Base-by-base conservation (phyloP, 495 filamentous ascomycete genomes). In the Pyrenopolyporus hunteri region DNA sequence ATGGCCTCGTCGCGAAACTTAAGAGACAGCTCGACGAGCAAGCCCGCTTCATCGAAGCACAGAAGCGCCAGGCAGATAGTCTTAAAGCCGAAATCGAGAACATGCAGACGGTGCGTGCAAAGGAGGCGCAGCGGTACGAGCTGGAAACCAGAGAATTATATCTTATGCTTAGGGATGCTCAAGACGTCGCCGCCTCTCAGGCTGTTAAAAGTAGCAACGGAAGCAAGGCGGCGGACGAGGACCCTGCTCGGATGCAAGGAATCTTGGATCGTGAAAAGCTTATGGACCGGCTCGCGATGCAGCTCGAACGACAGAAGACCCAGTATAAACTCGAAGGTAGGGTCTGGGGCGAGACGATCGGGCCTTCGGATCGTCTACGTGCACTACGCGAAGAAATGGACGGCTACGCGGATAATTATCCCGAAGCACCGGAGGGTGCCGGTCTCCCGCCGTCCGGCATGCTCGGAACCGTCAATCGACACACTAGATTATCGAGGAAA, bases 281-380 rank as follows among this genome's bases (percentile, higher is more conserved):
- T 53, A 94, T 98, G 88, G 87, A 89, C 63, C 85, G 92, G 22
- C 82, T 98, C 35, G 93, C 96, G 72, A 93, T 88, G 76, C 94
- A 98, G 72, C 83, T 98, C 13, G 94, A 98, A 75, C 80, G 95
- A 39, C 93, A 96, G 62, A 98, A 98, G 82, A 98, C 94, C 3
- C 92, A 98, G 71, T 96, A 92, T 76, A 96, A 97, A 79, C 86
- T 98, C 13, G 94, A 98, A 72, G 94, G 94, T 61, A 92, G 90
- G 75, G 88, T 93, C 14, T 96, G 93, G 91, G 88, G 91, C 47
- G 90, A 92, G 66, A 77, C 87, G 67, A 75, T 83, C 49, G 89
- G 88, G 22, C 93, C 94, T 23, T 96, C 92, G 57, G 93, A 98
- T 75, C 85, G 92, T 70, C 73, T 98, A 26, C 89, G 94, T 58